Base-by-base conservation (phyloP, 805 yeast species). In the Saturnispora hagleri region DNA sequence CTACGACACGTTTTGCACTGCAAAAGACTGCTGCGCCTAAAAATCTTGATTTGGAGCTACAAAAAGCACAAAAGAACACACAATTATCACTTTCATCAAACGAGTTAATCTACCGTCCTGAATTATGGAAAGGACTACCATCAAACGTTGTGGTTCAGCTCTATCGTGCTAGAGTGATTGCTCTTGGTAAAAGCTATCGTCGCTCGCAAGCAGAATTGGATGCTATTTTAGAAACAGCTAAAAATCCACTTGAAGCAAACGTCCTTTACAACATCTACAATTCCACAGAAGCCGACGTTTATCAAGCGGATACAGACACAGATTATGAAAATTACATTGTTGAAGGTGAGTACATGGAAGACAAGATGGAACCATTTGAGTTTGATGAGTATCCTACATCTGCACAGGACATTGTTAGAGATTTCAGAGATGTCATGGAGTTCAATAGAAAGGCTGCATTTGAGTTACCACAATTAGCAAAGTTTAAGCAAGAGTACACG, bases 361-460 rank as follows among this genome's bases (percentile, higher is more conserved):
- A 61, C 26, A 50, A 51, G 9, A 50, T 54, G 15, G 68, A 65
- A 52, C 70, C 74, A n/a, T 79, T 75, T 58, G 73, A 75, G 60
- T 80, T 71, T 59, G 88, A 82, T 62, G 89, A 84, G 61, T 72
- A 81, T 56, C 84, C 89, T 26, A 73, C 83, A 4, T 70, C 71
- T 13, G 95, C 93, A 22, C 95, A 84, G 59, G 82, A 84, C 60
- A 76, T 78, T 54, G 76, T 84, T 34, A 79, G 80, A 51, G 84
- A 80, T 57, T 86, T 81, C 60, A 78, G 97, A 62, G 84, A 80
- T 57, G 81, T 79, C 59, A 81, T 95, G 58, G 80, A 85, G 57
- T 81, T 83, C 61, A 83, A 83, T 62, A 77, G 97, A 60, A 74
- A 88, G 43, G 88, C 95, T 10, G 97, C 97, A 0, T 91, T 84